Evolutionary conservation across 768 basidiomycete species (phyloP), one percentile per base, ranked within the genome.

Genomic region (Serendipita sp.): DNA sequence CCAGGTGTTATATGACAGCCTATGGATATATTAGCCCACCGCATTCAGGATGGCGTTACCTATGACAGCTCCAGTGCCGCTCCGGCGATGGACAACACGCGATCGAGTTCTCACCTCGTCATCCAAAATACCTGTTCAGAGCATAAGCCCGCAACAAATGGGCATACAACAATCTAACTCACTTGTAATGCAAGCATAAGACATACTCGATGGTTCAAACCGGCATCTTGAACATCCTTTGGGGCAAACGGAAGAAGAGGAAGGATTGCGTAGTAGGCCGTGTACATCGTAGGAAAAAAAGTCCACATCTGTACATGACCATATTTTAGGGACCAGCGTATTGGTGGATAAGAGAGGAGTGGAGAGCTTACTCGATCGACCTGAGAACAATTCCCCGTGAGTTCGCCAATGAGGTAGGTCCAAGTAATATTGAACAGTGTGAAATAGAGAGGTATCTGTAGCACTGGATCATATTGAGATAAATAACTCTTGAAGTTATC

Each of bases 321-420:
- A 28, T 11, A 58, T 33, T 50, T 7, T 42, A 41, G 30, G 28
- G 11, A 31, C 31, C 11, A n/a, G n/a, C n/a, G 26, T 33, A 17
- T 13, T 11, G 26, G 13, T 14, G n/a, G 7, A 43, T 24, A 61
- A 26, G 17, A 43, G 17, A 43, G 11, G 38, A 89, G 68, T 71
- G 92, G 82, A 0, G 88, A 79, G 81, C 82, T 82, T 14, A 91
- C 69, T 30, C 89, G 82, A 74, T 97, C 91, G 26, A 94, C 90
- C 70, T 92, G 89, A 1, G 86, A 89, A 53, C 88, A 85, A 67
- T 94, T 93, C 43, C 80, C 78, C 0, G 88, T 90, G 41, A 87
- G 50, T 24, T 90, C 58, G 4, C 86, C 87, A 3, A 78, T 70
- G 4, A 87, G 65, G 68, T 81, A 91, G 4, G 81, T 79, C 0